Conservation (phyloP, 2,329 filamentous ascomycete genomes). For the Botrytis aclada region DNA sequence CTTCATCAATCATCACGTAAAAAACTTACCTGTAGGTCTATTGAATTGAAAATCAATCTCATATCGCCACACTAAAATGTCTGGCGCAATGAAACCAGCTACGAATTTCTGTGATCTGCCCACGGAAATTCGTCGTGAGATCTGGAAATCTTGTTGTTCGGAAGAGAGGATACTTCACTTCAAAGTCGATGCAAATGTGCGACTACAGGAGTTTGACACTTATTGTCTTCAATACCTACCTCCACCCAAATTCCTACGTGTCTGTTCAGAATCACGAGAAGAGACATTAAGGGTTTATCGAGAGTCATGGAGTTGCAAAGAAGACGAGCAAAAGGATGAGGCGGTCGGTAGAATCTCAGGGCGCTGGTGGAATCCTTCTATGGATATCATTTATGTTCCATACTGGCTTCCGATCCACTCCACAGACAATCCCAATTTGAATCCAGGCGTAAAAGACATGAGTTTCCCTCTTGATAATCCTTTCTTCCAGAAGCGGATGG, state of each 20-base stretch:
- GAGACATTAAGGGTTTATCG: neutral
- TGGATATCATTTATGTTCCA: slow-evolving; percentile 1
- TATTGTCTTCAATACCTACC: neutral
- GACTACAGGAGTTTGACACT: neutral
- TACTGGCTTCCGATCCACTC: neutral
- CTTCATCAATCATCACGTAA: neutral
- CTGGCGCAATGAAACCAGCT: neutral
- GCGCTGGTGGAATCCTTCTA: slow-evolving; percentile 1
- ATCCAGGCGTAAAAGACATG: neutral
- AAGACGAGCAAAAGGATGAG: neutral
- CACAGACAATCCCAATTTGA: neutral
- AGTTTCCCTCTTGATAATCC: neutral
- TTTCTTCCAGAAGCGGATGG: neutral
- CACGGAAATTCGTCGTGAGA: neutral
- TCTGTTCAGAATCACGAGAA: slow-evolving; percentile 5
- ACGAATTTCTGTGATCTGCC: neutral
- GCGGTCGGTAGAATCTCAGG: neutral
- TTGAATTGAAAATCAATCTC: neutral
- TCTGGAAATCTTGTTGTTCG: neutral
- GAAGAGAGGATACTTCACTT: neutral
- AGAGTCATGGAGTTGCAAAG: neutral
- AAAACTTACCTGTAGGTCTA: neutral
- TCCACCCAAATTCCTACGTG: neutral
- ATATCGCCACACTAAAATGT: neutral
- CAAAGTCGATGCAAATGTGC: neutral